A percentile compares a stretch with the other conserved stretches of the same genome.
Evolutionary conservation across 495 filamentous ascomycete genomes (phyloP).

Genomic region (Clavariopsis aquatica): DNA sequence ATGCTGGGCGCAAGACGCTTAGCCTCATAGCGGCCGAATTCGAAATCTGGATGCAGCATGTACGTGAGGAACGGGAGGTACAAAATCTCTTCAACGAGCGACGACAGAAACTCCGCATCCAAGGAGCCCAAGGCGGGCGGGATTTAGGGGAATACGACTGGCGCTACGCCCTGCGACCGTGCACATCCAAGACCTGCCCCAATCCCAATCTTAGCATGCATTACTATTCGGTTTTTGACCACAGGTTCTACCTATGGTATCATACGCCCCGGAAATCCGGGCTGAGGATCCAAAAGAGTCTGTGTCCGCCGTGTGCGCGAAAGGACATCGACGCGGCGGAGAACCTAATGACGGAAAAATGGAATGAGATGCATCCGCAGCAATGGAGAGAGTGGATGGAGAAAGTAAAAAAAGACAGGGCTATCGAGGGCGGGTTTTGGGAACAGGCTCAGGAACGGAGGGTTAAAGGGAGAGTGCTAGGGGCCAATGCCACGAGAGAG

Average conservation of each 20-base stretch:
- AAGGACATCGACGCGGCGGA: constrained; percentile 4
- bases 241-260: constrained; percentile 4
- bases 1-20: constrained; percentile 20
- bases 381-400: constrained; percentile 9
- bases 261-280: background rate
- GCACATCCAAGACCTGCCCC: constrained; percentile 11
- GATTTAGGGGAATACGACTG: constrained; percentile 6
- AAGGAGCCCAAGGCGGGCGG: background rate
- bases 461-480: constrained; percentile 9
- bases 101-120: background rate
- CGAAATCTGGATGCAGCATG: background rate
- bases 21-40: constrained; percentile 7
- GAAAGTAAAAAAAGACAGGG: constrained; percentile 3
- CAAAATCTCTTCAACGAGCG: background rate
- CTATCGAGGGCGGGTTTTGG: constrained; percentile 13
- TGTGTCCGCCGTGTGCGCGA: constrained; percentile 19
- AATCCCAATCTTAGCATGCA: background rate
- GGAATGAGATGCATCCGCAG: background rate
- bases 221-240: constrained; percentile 14
- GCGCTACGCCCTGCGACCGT: constrained; percentile 9
- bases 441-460: constrained; percentile 16
- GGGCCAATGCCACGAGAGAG: background rate
- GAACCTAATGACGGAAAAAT: background rate
- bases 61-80: background rate
- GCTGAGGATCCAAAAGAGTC: background rate